Conservation (phyloP, 2,329 filamentous ascomycete genomes). For the Emergomyces pasteurianus region DNA sequence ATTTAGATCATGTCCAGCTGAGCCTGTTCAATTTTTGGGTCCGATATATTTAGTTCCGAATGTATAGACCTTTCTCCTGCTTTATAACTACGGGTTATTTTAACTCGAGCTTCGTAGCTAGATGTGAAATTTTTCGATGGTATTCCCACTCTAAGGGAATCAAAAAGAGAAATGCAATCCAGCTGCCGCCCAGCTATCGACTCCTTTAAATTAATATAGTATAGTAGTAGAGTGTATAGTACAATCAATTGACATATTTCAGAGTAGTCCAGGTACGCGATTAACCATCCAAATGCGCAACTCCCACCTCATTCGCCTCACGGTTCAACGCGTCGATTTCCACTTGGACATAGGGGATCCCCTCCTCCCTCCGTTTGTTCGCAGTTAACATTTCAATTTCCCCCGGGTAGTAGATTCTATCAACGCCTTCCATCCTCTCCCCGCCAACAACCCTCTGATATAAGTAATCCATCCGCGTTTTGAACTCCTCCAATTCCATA, state of each 20-base stretch:
- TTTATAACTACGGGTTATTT: neutral
- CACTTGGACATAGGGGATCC: slow-evolving; percentile 39
- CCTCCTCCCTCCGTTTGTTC: slow-evolving; percentile 29
- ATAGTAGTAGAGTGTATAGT: neutral
- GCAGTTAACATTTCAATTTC: slow-evolving; percentile 43
- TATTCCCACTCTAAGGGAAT: too few species aligned
- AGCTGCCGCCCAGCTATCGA: too few species aligned
- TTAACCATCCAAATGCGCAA: slow-evolving; percentile 3
- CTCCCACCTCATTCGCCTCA: slow-evolving; percentile 37
- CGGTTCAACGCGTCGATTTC: slow-evolving; percentile 40
- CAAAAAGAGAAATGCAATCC: too few species aligned
- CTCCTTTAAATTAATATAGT: too few species aligned
- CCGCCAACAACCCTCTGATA: slow-evolving; percentile 42
- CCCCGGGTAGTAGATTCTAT: slow-evolving; percentile 46
- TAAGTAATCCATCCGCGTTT: slow-evolving; percentile 45
- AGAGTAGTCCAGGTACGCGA: neutral
- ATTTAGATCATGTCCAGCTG: neutral
- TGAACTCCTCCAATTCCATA: slow-evolving; percentile 58
- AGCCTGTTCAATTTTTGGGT: neutral
- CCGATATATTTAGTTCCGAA: neutral
- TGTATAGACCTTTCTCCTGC: neutral
- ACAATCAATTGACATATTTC: neutral
- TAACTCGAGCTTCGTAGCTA: neutral
- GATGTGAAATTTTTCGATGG: too few species aligned
- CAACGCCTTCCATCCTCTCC: slow-evolving; percentile 42